Evolutionary conservation across 2,329 filamentous ascomycete genomes (phyloP).

Genomic region (Macroventuria anomochaeta): DNA sequence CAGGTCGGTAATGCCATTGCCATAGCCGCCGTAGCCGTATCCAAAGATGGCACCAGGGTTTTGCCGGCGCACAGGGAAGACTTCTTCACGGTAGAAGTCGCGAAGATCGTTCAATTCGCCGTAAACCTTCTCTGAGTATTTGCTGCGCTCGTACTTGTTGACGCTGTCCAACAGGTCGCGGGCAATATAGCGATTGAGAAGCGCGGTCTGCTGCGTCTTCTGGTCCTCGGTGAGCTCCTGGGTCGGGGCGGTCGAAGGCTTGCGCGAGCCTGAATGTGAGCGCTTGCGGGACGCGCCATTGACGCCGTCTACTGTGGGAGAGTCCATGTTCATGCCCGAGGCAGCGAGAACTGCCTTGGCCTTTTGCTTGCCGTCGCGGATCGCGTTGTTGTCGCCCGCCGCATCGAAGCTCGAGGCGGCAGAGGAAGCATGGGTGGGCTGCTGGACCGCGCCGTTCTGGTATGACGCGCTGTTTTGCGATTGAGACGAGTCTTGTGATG

Average conservation of each 20-base stretch:
- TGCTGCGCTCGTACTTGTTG: slow-evolving; percentile 58
- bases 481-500: slow-evolving; percentile 32
- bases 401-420: slow-evolving; percentile 37
- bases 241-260: slow-evolving; percentile 51
- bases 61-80: slow-evolving; percentile 66
- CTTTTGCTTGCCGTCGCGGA: slow-evolving; percentile 66
- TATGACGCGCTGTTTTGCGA: slow-evolving; percentile 40
- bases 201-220: slow-evolving; percentile 49
- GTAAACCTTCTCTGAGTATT: slow-evolving; percentile 68
- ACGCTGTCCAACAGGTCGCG: slow-evolving; percentile 67
- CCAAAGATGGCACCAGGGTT: slow-evolving; percentile 68
- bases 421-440: slow-evolving; percentile 34
- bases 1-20: slow-evolving; percentile 79
- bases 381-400: slow-evolving; percentile 52
- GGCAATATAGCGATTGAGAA: slow-evolving; percentile 69
- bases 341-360: slow-evolving; percentile 65
- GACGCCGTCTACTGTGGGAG: slow-evolving; percentile 46
- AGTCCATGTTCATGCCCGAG: slow-evolving; percentile 51
- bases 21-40: slow-evolving; percentile 83
- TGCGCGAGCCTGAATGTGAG: slow-evolving; percentile 65
- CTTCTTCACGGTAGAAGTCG: slow-evolving; percentile 37
- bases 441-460: slow-evolving; percentile 45
- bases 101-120: slow-evolving; percentile 52
- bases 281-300: slow-evolving; percentile 64
- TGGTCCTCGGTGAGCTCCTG: slow-evolving; percentile 48